Conservation (phyloP, 1,284 basidiomycete genomes). For the Paramarasmius palmivorus region DNA sequence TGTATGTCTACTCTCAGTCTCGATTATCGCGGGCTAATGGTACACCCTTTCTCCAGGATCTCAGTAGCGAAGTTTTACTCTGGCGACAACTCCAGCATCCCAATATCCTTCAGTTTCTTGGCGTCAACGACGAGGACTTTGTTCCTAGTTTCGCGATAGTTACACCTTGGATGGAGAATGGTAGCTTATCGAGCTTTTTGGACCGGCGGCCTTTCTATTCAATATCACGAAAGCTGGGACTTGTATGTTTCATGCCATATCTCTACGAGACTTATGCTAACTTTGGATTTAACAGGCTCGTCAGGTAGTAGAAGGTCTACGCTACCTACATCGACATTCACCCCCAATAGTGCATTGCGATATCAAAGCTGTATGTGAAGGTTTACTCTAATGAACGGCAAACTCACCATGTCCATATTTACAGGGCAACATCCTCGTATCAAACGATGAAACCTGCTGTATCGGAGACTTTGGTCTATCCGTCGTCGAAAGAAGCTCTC, state of each 20-base stretch:
- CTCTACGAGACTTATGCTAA: too few relatives aligned
- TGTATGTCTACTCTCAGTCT: background rate
- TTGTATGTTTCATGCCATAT: constrained; percentile 3
- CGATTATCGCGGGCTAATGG: background rate
- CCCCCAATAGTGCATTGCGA: constrained; percentile 20
- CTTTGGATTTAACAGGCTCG: constrained; percentile 3
- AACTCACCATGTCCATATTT: background rate
- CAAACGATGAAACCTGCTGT: constrained; percentile 6
- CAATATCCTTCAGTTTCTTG: constrained; percentile 18
- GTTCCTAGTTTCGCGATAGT: constrained; percentile 11
- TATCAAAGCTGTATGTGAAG: constrained; percentile 17
- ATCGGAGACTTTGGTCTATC: constrained; percentile 14
- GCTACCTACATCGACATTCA: constrained; percentile 17
- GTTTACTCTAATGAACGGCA: background rate
- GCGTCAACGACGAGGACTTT: constrained; percentile 11
- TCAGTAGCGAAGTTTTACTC: constrained; percentile 14
- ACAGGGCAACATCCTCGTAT: constrained; percentile 12
- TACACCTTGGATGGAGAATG: constrained; percentile 19
- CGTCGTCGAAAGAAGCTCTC: too few relatives aligned
- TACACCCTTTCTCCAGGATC: background rate
- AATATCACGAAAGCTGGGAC: background rate
- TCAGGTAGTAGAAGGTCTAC: constrained; percentile 14
- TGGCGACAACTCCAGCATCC: constrained; percentile 19
- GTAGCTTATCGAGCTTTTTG: constrained; percentile 8
- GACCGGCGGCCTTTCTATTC: background rate